These are phyloP conservation scores for Byssochlamys sp. DNA, from an alignment of 2,329 filamentous ascomycete genomes.

Conservation along the genomic window DNA sequence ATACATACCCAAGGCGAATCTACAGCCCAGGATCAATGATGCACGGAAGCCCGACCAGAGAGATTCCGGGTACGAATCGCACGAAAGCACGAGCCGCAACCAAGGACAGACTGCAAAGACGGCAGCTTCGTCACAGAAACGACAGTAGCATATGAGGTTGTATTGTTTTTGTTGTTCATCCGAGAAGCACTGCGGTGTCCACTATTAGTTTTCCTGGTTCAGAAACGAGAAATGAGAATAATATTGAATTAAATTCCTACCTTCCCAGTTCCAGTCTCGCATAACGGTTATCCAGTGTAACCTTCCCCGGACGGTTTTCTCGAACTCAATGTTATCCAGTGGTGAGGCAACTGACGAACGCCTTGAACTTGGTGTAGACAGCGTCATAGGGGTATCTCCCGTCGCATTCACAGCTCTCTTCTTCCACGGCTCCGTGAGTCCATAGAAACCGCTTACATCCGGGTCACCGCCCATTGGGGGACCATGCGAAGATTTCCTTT, in stretches of 20 bases:
- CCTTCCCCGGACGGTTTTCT: constrained; percentile 55
- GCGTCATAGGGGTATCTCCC: not conserved
- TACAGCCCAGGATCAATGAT: not conserved
- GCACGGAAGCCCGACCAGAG: constrained; percentile 16
- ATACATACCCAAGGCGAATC: not conserved
- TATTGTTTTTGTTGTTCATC: not conserved
- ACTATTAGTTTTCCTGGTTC: not conserved
- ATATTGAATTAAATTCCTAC: constrained; percentile 35
- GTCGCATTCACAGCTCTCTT: constrained; percentile 10
- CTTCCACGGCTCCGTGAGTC: constrained; percentile 19
- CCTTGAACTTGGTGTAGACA: constrained; percentile 10
- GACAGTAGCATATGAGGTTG: not conserved
- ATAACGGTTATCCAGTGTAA: constrained; percentile 64
- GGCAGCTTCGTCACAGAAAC: not conserved
- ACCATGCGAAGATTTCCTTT: constrained; percentile 7
- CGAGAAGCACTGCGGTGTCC: not conserved
- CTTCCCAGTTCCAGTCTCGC: constrained; percentile 64
- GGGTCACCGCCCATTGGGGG: constrained; percentile 15
- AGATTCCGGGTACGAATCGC: constrained; percentile 23
- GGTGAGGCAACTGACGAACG: constrained; percentile 22
- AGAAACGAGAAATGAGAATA: not conserved
- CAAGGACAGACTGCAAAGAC: not conserved
- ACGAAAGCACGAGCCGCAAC: not conserved
- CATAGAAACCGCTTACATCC: constrained; percentile 13
- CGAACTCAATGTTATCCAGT: constrained; percentile 42